Base-by-base conservation (phyloP, 139 green algal species). In the Chlamydomonas schloesseri region DNA sequence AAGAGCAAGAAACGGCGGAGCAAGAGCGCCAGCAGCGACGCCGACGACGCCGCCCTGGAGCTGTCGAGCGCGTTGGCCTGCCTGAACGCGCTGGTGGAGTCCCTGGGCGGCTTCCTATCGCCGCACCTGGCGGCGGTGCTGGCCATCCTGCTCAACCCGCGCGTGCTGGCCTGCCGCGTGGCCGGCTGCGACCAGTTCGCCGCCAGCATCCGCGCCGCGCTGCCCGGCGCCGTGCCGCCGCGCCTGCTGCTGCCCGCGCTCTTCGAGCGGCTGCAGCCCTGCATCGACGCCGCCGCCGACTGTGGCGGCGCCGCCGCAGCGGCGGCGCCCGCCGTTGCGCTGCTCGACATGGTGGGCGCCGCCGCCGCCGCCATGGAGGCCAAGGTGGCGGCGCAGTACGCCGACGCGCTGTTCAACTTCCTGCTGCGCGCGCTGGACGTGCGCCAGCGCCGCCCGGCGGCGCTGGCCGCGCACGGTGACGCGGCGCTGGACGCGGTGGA, bases 391-490 rank as follows among this genome's bases (percentile, higher is more conserved):
- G 91, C 90, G 0, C 73, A 85, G 1, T 92, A 97, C 88, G 71
- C 93, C 64, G 88, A 94, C 20, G 17, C 29, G 1, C 68, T 98
- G 3, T 96, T 97, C 73, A 83, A 58, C 18, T 93, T 97, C 74
- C 85, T 99, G 69, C 91, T 98, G 47, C 70, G 84, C 18, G 93
- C 92, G 0, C 88, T 99, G 31, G 96, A 98, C 84, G 68, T 97
- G 9, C 93, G 96, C 3, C 88, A 93, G 58, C 88, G 69, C 10
- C 91, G 77, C 33, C 92, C 90, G 46, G 50, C 70, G 24, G 24
- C 78, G 18, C 55, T 90, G 15, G 36, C 67, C 1, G 78, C 29
- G 47, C 65, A 83, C 33, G 75, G 84, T 31, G 79, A 72, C 29
- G 46, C 34, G 1, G 81, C 65, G 26, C 80, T 92, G 57, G 79